phyloP scores from a whole-genome alignment of 176 grass and related monocot species.

The Zizania latifolia region DNA sequence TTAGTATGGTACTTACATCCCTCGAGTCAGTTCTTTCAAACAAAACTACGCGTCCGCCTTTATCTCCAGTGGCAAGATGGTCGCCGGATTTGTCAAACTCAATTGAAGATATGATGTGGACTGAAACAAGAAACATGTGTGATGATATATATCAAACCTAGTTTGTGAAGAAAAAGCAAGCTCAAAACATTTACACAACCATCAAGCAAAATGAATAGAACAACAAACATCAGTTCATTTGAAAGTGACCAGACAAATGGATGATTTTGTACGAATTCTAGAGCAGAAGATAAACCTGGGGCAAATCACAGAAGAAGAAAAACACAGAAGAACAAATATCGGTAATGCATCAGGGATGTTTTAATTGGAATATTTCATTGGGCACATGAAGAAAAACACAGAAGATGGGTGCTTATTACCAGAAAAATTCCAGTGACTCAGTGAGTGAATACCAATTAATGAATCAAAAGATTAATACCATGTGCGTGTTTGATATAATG shows the following conservation, averaged over 20 bases:
- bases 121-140: conserved; percentile 42
- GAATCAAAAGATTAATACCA: background rate
- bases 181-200: background rate
- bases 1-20: conserved; percentile 45
- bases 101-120: conserved; percentile 75
- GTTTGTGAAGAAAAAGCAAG: conserved; percentile 3
- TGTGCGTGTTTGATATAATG: too few species aligned
- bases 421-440: background rate
- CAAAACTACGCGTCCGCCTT: conserved; percentile 69
- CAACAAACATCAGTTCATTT: background rate
- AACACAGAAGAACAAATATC: background rate
- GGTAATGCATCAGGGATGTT: background rate
- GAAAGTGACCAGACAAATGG: background rate
- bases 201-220: background rate
- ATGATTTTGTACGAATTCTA: background rate
- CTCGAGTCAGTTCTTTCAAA: conserved; percentile 61
- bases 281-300: background rate
- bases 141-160: background rate
- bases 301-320: too few species aligned
- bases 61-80: conserved; percentile 82
- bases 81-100: conserved; percentile 82
- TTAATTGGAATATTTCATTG: background rate
- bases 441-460: background rate
- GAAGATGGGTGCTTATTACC: background rate
- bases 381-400: background rate